A percentile compares a stretch with the other conserved stretches of the same genome.
phyloP scores from a whole-genome alignment of 1,284 basidiomycete species.

The Cryptococcus maquisensis region DNA sequence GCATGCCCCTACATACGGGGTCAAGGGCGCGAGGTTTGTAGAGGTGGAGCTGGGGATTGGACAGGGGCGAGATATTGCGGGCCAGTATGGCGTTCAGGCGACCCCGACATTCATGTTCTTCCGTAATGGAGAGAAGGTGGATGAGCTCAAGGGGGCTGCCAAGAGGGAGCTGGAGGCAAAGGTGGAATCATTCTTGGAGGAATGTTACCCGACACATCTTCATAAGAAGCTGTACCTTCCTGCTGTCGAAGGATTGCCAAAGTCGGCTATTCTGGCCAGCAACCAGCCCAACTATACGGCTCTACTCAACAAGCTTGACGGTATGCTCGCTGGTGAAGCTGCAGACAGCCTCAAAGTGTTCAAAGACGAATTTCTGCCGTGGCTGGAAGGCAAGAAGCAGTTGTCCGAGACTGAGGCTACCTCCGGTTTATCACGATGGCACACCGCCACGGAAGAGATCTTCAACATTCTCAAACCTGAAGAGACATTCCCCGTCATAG shows the following conservation, averaged over 20 bases:
- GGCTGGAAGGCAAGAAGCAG: constrained; percentile 59
- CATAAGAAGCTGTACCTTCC: constrained; percentile 64
- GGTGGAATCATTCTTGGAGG: constrained; percentile 53
- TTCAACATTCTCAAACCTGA: constrained; percentile 54
- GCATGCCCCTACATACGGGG: constrained; percentile 27
- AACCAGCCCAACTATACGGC: constrained; percentile 66
- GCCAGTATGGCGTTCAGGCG: constrained; percentile 63
- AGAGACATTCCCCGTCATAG: constrained; percentile 72
- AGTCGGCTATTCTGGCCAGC: constrained; percentile 69
- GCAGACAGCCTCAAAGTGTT: constrained; percentile 53
- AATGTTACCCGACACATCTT: constrained; percentile 55
- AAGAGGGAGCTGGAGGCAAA: constrained; percentile 36
- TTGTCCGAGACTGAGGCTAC: constrained; percentile 26
- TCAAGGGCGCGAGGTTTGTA: constrained; percentile 56
- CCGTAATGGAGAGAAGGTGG: constrained; percentile 67
- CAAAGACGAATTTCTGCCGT: constrained; percentile 56
- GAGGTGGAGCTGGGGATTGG: constrained; percentile 74
- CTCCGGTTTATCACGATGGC: constrained; percentile 50
- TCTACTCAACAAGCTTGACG: constrained; percentile 60
- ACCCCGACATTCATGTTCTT: constrained; percentile 86
- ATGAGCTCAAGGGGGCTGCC: constrained; percentile 67
- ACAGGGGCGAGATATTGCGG: constrained; percentile 58
- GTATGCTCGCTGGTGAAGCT: constrained; percentile 54
- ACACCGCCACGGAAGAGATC: constrained; percentile 54
- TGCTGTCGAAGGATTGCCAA: constrained; percentile 60